phyloP scores from a whole-genome alignment of 2,329 filamentous ascomycete species.

The Pestalotiopsis sp. region DNA sequence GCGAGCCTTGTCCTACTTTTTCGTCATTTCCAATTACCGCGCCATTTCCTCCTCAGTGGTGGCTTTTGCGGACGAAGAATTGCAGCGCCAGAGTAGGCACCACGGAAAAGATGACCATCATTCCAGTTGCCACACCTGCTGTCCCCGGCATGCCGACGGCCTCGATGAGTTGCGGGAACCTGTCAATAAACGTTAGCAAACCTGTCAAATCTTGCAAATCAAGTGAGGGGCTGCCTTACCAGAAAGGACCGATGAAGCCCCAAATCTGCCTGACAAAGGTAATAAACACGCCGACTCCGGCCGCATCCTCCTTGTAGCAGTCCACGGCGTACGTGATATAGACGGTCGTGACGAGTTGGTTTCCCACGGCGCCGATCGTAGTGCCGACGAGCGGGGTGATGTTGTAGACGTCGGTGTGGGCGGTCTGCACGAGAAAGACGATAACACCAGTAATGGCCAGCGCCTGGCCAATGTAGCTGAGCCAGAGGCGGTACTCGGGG shows the following conservation, averaged over 20 bases:
- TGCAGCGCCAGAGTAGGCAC: conserved; percentile 18
- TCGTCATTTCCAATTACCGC: too few relatives aligned
- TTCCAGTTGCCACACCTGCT: conserved; percentile 35
- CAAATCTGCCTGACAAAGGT: conserved; percentile 56
- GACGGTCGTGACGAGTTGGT: conserved; percentile 63
- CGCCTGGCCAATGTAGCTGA: conserved; percentile 53
- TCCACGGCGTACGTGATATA: conserved; percentile 63
- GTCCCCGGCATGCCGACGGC: conserved; percentile 32
- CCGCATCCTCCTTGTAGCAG: conserved; percentile 52
- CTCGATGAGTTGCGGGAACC: conserved; percentile 41
- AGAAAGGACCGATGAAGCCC: conserved; percentile 49
- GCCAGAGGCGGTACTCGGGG: conserved; percentile 59
- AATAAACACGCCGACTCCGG: conserved; percentile 59
- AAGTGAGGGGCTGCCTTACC: conserved; percentile 15
- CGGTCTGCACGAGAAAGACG: conserved; percentile 54
- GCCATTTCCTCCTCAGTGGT: conserved; percentile 6
- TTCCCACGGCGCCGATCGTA: conserved; percentile 53
- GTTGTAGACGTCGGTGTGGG: conserved; percentile 49
- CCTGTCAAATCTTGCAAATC: not conserved
- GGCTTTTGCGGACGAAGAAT: conserved; percentile 15
- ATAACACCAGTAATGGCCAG: conserved; percentile 53
- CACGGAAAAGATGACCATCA: conserved; percentile 29
- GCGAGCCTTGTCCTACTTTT: too few relatives aligned
- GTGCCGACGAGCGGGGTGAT: conserved; percentile 57
- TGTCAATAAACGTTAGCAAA: not conserved